Base-by-base conservation (phyloP, 306 rosid species). In the Begonia peltatifolia region DNA sequence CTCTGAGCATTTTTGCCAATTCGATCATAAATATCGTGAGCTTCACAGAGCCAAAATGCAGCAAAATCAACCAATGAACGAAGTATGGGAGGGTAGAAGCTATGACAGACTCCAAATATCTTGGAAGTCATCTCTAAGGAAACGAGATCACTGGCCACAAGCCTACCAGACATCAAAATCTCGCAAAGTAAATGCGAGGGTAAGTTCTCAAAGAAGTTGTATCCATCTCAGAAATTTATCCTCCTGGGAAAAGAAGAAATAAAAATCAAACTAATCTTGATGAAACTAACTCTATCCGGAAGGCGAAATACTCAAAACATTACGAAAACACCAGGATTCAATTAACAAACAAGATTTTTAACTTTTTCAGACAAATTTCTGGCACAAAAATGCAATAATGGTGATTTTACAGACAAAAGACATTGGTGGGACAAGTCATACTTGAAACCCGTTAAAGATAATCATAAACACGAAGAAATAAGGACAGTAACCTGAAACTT, bases 101-200 rank as follows among this genome's bases (percentile, higher is more conserved):
- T 73, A 41, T 63, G 65, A 63, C 68, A 63, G 18, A 73, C 76
- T 49, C 80, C 76, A 36, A 75, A 75, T 42, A 52, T 63, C 72
- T 74, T 89, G 42, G 87, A 89, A 72, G 94, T 84, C 60, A 83
- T 66, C 69, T 89, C 97, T 60, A 89, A 76, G 72, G 62, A 73
- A 66, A 71, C 76, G 57, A 89, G 95, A 74, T 89, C 95, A 47
- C 41, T 44, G 13, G 90, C 84, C 51, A 75, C 74, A 16, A 89
- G 90, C 72, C 75, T 70, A 48, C 90, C 85, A 0, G 81, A 82
- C 60, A 74, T 77, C 38, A 89, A 59, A 62, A 89, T 73, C 16
- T 84, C 97, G 43, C 82, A 68, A 61, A 89, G 68, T 73, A 89
- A 76, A 68, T 89, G 93, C 12, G 87, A 84, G 15, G 95, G 89